Percentiles rank a stretch among this genome's conserved stretches.
Evolutionary conservation across 768 basidiomycete species (phyloP).

Genomic region (Tylopilus intermedius): DNA sequence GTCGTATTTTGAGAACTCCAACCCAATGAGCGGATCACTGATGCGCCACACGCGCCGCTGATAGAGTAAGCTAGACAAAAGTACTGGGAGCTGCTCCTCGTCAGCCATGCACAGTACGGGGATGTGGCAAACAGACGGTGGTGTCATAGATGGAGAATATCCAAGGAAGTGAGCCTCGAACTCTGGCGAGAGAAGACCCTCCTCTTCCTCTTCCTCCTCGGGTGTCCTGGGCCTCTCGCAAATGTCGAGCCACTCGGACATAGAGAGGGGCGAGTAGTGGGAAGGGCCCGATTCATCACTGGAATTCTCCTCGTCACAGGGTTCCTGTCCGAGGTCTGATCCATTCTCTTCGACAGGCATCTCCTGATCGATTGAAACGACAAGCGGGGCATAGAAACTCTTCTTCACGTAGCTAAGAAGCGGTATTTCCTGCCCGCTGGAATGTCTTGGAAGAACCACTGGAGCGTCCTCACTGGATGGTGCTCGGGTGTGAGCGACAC

Average conservation of each 20-base stretch:
- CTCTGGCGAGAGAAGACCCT: neutral
- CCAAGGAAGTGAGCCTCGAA: neutral
- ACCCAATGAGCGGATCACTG: too few relatives aligned
- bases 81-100: too few relatives aligned
- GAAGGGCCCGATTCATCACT: neutral
- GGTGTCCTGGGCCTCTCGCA: neutral
- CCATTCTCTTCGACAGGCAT: neutral
- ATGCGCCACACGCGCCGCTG: too few relatives aligned
- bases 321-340: neutral
- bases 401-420: constrained; percentile 4
- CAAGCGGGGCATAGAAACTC: neutral
- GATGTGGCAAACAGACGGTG: too few relatives aligned
- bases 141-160: too few relatives aligned
- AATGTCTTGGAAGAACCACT: too few relatives aligned
- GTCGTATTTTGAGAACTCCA: too few relatives aligned
- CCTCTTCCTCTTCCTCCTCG: neutral
- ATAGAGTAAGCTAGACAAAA: too few relatives aligned
- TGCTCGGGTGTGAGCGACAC: neutral
- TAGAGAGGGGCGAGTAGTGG: neutral
- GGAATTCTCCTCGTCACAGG: neutral
- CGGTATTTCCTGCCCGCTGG: neutral
- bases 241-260: constrained; percentile 5
- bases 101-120: too few relatives aligned
- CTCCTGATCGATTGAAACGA: neutral
- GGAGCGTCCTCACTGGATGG: constrained; percentile 3